A percentile compares a stretch with the other conserved stretches of the same genome.
Evolutionary conservation across 106 monocot genomes (phyloP).

Genomic region (Dendrobium officinale): DNA sequence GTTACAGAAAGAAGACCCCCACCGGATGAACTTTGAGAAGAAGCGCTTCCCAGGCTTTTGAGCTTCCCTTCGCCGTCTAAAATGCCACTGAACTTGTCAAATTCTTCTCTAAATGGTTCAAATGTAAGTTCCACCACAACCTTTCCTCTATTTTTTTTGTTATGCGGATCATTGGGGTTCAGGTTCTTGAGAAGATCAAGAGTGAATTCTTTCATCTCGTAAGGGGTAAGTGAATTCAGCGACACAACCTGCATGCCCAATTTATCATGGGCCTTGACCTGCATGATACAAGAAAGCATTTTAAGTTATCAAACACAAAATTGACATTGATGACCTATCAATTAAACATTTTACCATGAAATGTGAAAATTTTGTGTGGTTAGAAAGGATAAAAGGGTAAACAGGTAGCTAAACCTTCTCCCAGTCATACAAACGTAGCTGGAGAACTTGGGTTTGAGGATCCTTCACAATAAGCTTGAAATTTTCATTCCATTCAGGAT

Average conservation of each 20-base stretch:
- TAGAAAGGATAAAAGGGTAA: neutral
- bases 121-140: conserved; percentile 67
- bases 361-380: too few relatives aligned
- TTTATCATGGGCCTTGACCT: conserved; percentile 88
- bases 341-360: neutral
- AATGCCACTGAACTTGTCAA: conserved; percentile 16
- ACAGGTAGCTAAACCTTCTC: conserved; percentile 73
- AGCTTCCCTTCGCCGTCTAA: conserved; percentile 25
- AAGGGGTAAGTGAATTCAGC: conserved; percentile 49
- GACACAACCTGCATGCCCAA: conserved; percentile 88
- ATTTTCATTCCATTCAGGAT: conserved; percentile 92
- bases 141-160: conserved; percentile 71
- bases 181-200: conserved; percentile 79
- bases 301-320: too few relatives aligned
- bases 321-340: neutral
- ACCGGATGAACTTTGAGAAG: neutral
- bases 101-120: conserved; percentile 71
- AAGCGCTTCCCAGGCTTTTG: conserved; percentile 13
- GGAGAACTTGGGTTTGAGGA: conserved; percentile 75
- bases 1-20: conserved; percentile 55
- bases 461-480: conserved; percentile 88
- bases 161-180: conserved; percentile 84
- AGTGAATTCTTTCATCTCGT: conserved; percentile 60
- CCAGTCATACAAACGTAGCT: conserved; percentile 82
- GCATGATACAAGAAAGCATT: conserved; percentile 8